Base-by-base conservation (phyloP, 306 rosid genomes). In the Mucuna pruriens region DNA sequence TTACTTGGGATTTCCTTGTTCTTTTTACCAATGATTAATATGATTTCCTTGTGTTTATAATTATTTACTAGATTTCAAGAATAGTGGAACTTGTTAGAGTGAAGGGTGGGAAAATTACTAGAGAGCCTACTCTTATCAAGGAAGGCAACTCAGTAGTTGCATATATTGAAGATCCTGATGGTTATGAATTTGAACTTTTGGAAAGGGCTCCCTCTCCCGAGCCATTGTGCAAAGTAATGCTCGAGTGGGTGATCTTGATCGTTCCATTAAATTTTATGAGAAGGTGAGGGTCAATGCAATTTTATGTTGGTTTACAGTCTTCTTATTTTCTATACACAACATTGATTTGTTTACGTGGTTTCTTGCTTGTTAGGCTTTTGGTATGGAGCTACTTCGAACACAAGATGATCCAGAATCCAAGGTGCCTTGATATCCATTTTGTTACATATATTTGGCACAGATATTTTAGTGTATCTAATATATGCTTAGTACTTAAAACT, bases 171-270 rank as follows among this genome's bases (percentile, higher is more conserved):
- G 99, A 96, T 88, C 97, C 98, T 16, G 98, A 93, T 90, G 99
- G 99, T 80, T 96, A 93, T 79, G 80, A 90, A 83, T 91, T 96
- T 70, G 94, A 96, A 85, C 93, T 96, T 78, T 66, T 90, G 84
- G 97, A 93, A 90, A 93, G 92, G 81, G 87, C 90, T 55, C 97
- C 97, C 51, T 84, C 97, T 70, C 97, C 92, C 11, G 99, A 96
- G 82, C 98, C 99, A 52, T 77, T 96, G 77, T 93, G 94, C 78
- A 92, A 93, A 96, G 97, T 96, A 81, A 96, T 96, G 99, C 97
- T 84, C 95, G 97, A 34, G 98, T 92, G 4, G 97, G 98, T 16
- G 97, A 94, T 82, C 98, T 96, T 82, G 94, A 90, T 58, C 98
- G 94, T 69, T 96, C 99, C 83, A 87, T 94, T 57, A 80, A 90